phyloP scores from a whole-genome alignment of 805 yeast genomes.

The Pichia paraexigua region DNA sequence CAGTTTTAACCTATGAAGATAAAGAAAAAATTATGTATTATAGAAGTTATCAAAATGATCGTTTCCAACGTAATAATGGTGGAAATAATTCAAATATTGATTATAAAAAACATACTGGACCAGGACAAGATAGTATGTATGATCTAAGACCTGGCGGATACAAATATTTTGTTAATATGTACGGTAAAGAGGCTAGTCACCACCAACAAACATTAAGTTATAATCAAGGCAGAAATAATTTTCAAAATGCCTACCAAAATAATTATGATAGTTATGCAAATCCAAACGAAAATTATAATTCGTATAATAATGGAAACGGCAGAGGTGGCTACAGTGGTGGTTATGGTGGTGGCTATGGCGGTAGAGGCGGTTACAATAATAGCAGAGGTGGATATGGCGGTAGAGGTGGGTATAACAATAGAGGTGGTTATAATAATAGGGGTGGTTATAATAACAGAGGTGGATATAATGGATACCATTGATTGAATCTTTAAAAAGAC shows the following conservation, averaged over 20 bases:
- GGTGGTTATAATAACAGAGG: slow-evolving; percentile 1
- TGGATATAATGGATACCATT: background rate
- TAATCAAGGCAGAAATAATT: slow-evolving; percentile 11
- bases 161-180: slow-evolving; percentile 34
- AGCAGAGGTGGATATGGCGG: slow-evolving; percentile 4
- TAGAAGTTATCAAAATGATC: slow-evolving; percentile 18
- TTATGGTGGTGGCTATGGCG: slow-evolving; percentile 2
- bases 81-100: slow-evolving; percentile 20
- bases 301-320: slow-evolving; percentile 5
- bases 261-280: slow-evolving; percentile 14
- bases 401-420: slow-evolving; percentile 2
- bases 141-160: slow-evolving; percentile 47
- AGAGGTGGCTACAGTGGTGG: slow-evolving; percentile 7
- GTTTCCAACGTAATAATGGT: slow-evolving; percentile 14
- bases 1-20: slow-evolving; percentile 62
- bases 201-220: slow-evolving; percentile 17
- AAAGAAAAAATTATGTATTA: slow-evolving; percentile 51
- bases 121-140: slow-evolving; percentile 35
- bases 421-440: background rate
- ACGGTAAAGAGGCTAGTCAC: slow-evolving; percentile 20
- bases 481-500: background rate
- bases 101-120: slow-evolving; percentile 41
- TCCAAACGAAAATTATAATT: slow-evolving; percentile 10
- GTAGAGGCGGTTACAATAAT: background rate
- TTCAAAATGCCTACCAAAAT: slow-evolving; percentile 17